Conservation (phyloP, 2,329 filamentous ascomycete species). For the Alternaria ventricosa region DNA sequence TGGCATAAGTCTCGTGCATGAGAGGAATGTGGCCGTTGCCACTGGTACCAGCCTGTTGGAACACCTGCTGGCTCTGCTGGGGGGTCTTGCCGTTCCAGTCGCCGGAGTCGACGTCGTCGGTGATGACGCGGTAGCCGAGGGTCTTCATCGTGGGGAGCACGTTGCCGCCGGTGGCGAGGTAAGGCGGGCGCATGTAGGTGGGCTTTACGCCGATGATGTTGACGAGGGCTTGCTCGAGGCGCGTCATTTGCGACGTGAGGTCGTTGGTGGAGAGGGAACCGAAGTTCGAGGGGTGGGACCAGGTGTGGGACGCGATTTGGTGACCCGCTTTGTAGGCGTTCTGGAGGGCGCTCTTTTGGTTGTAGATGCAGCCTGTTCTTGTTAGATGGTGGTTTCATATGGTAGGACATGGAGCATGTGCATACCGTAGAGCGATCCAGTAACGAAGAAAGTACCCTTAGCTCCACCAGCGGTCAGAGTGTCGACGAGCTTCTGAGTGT, state of each 20-base stretch:
- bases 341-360: constrained; percentile 38
- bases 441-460: constrained; percentile 47
- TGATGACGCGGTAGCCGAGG: constrained; percentile 46
- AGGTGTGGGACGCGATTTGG: constrained; percentile 47
- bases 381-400: not conserved
- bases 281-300: constrained; percentile 44
- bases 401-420: not conserved
- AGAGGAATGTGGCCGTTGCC: constrained; percentile 46
- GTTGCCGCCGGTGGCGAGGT: constrained; percentile 42
- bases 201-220: constrained; percentile 48
- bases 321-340: constrained; percentile 43
- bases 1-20: constrained; percentile 46
- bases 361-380: constrained; percentile 38
- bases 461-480: constrained; percentile 39
- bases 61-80: constrained; percentile 41
- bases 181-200: constrained; percentile 48
- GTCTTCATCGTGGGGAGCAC: constrained; percentile 43
- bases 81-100: constrained; percentile 45
- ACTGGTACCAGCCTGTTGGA: constrained; percentile 39
- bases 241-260: constrained; percentile 41
- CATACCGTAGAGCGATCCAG: constrained; percentile 35
- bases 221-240: constrained; percentile 42
- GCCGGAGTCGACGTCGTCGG: constrained; percentile 41
- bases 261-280: constrained; percentile 38
- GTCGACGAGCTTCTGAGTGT: constrained; percentile 43